Percentiles rank a stretch among this genome's conserved stretches.
Conservation (phyloP, 2,329 filamentous ascomycete genomes). For the Parastagonospora nodorum region DNA sequence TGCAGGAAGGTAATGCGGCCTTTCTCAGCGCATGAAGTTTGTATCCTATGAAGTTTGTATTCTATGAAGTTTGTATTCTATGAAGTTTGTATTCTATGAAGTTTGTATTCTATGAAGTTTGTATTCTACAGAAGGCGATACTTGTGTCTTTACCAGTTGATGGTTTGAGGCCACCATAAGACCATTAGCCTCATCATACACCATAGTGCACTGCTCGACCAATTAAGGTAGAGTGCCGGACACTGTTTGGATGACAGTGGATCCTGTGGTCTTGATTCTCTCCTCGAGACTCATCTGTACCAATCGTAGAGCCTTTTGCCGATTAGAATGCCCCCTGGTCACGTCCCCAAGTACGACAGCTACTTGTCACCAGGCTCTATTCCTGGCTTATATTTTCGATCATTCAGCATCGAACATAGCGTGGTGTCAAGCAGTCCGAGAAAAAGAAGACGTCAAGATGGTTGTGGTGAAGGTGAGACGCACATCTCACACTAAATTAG, state of each 20-base stretch:
- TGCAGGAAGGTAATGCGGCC: slow-evolving; percentile 1
- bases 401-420: too few species aligned
- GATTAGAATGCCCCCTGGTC: neutral
- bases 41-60: too few species aligned
- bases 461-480: too few species aligned
- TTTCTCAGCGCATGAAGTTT: too few species aligned
- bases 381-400: too few species aligned
- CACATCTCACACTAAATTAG: neutral
- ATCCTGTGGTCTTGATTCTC: slow-evolving; percentile 2
- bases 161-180: slow-evolving; percentile 1
- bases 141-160: neutral
- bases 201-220: slow-evolving; percentile 1
- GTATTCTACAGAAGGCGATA: neutral
- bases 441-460: too few species aligned
- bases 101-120: too few species aligned
- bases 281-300: slow-evolving; percentile 3
- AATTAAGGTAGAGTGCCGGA: slow-evolving; percentile 1
- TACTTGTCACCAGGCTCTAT: too few species aligned
- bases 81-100: too few species aligned
- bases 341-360: too few species aligned
- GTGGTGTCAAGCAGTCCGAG: too few species aligned
- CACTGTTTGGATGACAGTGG: slow-evolving; percentile 1
- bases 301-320: neutral
- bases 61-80: too few species aligned
- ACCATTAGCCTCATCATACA: slow-evolving; percentile 3